A percentile compares a stretch with the other conserved stretches of the same genome.
phyloP scores from a whole-genome alignment of 768 basidiomycete species.

The Asterophora lycoperdoides region DNA sequence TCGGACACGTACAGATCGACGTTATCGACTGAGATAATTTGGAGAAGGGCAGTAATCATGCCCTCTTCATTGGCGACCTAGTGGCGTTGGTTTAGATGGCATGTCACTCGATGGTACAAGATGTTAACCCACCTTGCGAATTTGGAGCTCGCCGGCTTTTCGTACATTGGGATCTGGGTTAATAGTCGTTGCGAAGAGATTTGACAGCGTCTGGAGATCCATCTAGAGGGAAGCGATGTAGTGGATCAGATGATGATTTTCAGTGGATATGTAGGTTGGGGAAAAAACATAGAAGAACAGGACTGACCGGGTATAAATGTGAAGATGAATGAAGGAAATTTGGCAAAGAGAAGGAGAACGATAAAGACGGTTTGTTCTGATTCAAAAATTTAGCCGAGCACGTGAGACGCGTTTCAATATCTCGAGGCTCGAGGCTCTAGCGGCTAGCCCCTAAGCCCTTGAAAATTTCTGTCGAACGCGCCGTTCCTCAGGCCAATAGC shows the following conservation, averaged over 20 bases:
- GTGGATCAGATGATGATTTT: background rate
- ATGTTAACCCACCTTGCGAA: conserved; percentile 61
- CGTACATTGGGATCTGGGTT: conserved; percentile 84
- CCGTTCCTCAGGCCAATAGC: no score
- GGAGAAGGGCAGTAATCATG: conserved; percentile 76
- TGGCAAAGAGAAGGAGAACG: conserved; percentile 4
- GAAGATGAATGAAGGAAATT: conserved; percentile 5
- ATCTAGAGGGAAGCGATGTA: conserved; percentile 30
- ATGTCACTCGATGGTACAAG: conserved; percentile 3
- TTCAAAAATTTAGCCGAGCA: conserved; percentile 17
- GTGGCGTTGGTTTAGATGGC: conserved; percentile 3
- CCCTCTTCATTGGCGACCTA: conserved; percentile 80
- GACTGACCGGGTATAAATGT: conserved; percentile 18
- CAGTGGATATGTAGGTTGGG: background rate
- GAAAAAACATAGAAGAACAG: background rate
- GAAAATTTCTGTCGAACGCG: no score
- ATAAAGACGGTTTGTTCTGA: background rate
- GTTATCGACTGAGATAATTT: conserved; percentile 76
- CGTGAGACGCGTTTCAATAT: conserved; percentile 16
- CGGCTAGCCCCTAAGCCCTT: no score
- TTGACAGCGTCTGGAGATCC: conserved; percentile 73
- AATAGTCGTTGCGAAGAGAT: conserved; percentile 77
- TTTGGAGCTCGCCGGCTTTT: conserved; percentile 81
- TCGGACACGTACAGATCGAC: conserved; percentile 64
- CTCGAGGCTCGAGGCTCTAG: no score